Base-by-base conservation (phyloP, 176 grass and related monocot genomes). In the Lolium perenne region DNA sequence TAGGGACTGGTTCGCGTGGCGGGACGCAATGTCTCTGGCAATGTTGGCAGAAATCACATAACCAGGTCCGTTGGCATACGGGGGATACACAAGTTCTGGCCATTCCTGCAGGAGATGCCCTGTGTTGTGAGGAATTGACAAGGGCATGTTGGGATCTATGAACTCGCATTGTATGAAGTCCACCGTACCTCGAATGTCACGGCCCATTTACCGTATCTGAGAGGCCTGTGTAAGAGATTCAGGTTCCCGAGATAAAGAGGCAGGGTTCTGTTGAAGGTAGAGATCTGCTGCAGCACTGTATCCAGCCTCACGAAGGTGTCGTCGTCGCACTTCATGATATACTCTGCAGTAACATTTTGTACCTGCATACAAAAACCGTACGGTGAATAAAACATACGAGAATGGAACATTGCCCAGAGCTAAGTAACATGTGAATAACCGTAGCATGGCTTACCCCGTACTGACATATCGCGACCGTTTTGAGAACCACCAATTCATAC, bases 401-500 rank as follows among this genome's bases (percentile, higher is more conserved):
- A 80, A 48, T 16, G 25, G 41, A n/a, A 43, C 50, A 82, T n/a
- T 70, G 69, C 40, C 49, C n/a, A 49, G 56, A 32, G 32, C 4
- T 47, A 58, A 50, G 63, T 50, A 26, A 76, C 0, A 17, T 21
- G 51, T 59, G 43, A 72, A 72, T 12, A 71, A 80, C 23, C 49
- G 32, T 50, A 72, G 65, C 9, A 74, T 58, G 71, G 84, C 86
- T 90, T 78, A 94, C 97, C 84, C 96, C 94, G 47, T 86, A 96
- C 82, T 99, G 84, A 90, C 94, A 93, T 88, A 99, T 96, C 7
- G 97, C 94, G 46, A 94, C 90, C 71, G 97, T 95, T 92, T 99
- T 99, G 57, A 99, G 97, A 84, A 99, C 97, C 66, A 96, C 97
- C 48, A 99, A 78, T 48, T 99, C 97, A 76, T 99, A 99, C 47